A percentile compares a stretch with the other conserved stretches of the same genome.
Evolutionary conservation across 164 flowering plant genomes (phyloP).

Genomic region (Stephania japonica): DNA sequence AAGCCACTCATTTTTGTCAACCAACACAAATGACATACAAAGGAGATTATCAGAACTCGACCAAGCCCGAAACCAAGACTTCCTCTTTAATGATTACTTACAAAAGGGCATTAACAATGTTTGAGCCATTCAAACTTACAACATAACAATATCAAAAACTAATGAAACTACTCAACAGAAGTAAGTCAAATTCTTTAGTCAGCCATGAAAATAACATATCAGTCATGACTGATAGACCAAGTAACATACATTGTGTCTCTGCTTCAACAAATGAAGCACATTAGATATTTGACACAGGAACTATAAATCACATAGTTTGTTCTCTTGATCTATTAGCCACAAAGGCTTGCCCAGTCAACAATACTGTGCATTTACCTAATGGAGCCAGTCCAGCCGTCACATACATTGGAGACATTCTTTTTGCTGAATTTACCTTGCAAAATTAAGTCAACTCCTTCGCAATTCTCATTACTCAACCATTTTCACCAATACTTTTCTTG

Average conservation of each 20-base stretch:
- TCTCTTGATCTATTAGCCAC: background rate
- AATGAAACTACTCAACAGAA: background rate
- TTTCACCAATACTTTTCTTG: background rate
- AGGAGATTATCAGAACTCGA: too few species aligned
- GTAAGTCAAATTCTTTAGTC: background rate
- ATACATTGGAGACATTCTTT: background rate
- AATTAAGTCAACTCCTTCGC: background rate
- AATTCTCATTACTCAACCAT: background rate
- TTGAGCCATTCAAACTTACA: background rate
- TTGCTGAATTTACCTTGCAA: background rate
- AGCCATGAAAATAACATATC: background rate
- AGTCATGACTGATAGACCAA: background rate
- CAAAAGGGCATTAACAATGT: too few species aligned
- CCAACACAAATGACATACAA: too few species aligned
- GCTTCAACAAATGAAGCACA: background rate
- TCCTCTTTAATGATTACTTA: too few species aligned
- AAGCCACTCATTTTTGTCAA: too few species aligned
- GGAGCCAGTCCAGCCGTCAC: background rate
- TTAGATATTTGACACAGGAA: background rate
- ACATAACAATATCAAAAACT: background rate
- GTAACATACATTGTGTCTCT: background rate
- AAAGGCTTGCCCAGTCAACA: background rate
- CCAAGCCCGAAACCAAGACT: too few species aligned
- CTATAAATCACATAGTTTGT: background rate
- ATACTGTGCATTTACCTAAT: background rate